Evolutionary conservation across 2,329 filamentous ascomycete species (phyloP), one percentile per base, ranked within the genome.

Genomic region (Trichoderma hamatum): DNA sequence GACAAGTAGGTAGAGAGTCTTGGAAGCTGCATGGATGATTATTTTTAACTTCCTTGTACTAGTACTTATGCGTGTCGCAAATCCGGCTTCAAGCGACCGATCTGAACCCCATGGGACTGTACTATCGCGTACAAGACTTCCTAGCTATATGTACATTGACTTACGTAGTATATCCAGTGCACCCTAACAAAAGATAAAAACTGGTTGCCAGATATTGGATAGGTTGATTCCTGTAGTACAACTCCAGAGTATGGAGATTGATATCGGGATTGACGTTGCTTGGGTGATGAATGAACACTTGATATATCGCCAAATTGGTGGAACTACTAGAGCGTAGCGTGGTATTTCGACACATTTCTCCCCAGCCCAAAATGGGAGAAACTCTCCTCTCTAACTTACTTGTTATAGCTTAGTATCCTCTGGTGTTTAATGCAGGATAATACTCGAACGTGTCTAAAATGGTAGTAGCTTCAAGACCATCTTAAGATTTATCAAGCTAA

Each of bases 41-140:
- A 24, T 4, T 55, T 9, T 24, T n/a, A 39, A 39, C 36, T 19
- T 34, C 10, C 6, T 26, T 63, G 21, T 30, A 28, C 24, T n/a
- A n/a, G n/a, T n/a, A n/a, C n/a, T n/a, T 34, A 65, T 65, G 34
- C 30, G 32, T 21, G n/a, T 65, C 19, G 62, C 34, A 65, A 55
- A 65, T 65, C 62, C 62, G 51, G 62, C 19, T 56, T 26, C 1
- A 21, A 13, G 51, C 51, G 21, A 32, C 24, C 34, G 26, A 55
- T 26, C 51, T 46, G n/a, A 26, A 11, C 28, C 24, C 26, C 21
- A 19, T 19, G 19, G 2, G 11, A 21, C 30, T n/a, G 43, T 24
- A 16, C 21, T 24, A 56, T 11, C 10, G 16, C 34, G 30, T 2
- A 28, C 21, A 21, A 7, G 19, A 21, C n/a, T 46, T 19, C 7